These are phyloP conservation scores for Naematelia aurantialba DNA, from an alignment of 768 basidiomycete species.

Conservation along the genomic window DNA sequence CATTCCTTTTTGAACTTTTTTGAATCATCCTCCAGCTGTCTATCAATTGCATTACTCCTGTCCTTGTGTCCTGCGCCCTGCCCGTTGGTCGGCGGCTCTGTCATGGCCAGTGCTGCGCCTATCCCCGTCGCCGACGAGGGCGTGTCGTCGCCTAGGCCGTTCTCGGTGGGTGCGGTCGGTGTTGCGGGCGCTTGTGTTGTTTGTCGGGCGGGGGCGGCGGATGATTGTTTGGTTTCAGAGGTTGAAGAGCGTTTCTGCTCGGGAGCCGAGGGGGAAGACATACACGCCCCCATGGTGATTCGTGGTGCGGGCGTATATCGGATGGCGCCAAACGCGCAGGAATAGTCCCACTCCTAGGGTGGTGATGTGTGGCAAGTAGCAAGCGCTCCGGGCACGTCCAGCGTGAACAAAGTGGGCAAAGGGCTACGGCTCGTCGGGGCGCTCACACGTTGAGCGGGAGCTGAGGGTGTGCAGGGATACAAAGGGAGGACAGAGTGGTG, in stretches of 20 bases:
- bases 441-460: too few species aligned
- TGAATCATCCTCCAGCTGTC: slow-evolving; percentile 77
- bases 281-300: slow-evolving; percentile 43
- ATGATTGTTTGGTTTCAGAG: slow-evolving; percentile 2
- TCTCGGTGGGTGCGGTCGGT: slow-evolving; percentile 9
- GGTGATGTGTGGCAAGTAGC: too few species aligned
- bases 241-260: slow-evolving; percentile 13
- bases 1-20: slow-evolving; percentile 79
- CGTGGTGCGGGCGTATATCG: too few species aligned
- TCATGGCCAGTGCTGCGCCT: slow-evolving; percentile 21
- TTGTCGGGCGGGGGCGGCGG: slow-evolving; percentile 6
- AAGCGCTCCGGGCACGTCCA: too few species aligned
- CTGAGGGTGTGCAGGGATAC: too few species aligned
- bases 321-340: not conserved
- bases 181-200: slow-evolving; percentile 5
- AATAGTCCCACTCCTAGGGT: not conserved
- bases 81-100: slow-evolving; percentile 32
- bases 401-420: too few species aligned
- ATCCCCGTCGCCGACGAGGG: slow-evolving; percentile 11
- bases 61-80: slow-evolving; percentile 32
- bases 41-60: slow-evolving; percentile 62
- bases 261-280: slow-evolving; percentile 36
- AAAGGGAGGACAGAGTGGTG: too few species aligned
- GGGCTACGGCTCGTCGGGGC: too few species aligned
- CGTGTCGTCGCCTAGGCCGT: slow-evolving; percentile 7